Evolutionary conservation across 495 filamentous ascomycete species (phyloP).

Genomic region (Copromyces sp.): DNA sequence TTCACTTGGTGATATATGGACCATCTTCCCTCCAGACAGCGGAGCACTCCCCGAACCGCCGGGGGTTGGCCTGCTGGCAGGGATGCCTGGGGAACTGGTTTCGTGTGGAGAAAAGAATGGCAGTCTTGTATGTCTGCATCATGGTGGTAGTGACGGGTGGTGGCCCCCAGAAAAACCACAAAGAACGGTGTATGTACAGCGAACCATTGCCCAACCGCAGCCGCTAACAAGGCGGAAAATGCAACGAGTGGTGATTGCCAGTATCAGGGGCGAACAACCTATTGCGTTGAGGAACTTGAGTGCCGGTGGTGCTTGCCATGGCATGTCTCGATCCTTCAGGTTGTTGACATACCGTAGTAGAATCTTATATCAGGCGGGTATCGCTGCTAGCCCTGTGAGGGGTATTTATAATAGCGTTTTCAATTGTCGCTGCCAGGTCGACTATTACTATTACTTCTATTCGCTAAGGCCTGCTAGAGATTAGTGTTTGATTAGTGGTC

Average conservation of each 20-base stretch:
- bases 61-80: constrained; percentile 20
- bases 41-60: constrained; percentile 5
- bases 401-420: too few relatives aligned
- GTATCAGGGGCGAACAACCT: not conserved
- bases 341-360: not conserved
- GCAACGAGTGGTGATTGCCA: not conserved
- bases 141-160: constrained; percentile 11
- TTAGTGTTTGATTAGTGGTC: too few relatives aligned
- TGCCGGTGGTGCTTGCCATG: not conserved
- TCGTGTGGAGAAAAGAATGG: constrained; percentile 21
- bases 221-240: not conserved
- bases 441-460: too few relatives aligned
- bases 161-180: not conserved
- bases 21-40: constrained; percentile 14
- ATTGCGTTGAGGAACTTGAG: not conserved
- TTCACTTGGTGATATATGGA: constrained; percentile 26
- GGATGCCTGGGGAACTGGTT: constrained; percentile 14
- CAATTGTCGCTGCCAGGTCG: too few relatives aligned
- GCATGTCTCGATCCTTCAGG: not conserved
- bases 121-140: constrained; percentile 5
- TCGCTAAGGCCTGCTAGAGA: too few relatives aligned
- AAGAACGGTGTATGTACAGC: not conserved
- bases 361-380: too few relatives aligned
- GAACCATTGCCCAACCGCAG: not conserved
- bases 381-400: too few relatives aligned